A percentile compares a stretch with the other conserved stretches of the same genome.
phyloP scores from a whole-genome alignment of 805 yeast genomes.

The Metschnikowia hibisci region DNA sequence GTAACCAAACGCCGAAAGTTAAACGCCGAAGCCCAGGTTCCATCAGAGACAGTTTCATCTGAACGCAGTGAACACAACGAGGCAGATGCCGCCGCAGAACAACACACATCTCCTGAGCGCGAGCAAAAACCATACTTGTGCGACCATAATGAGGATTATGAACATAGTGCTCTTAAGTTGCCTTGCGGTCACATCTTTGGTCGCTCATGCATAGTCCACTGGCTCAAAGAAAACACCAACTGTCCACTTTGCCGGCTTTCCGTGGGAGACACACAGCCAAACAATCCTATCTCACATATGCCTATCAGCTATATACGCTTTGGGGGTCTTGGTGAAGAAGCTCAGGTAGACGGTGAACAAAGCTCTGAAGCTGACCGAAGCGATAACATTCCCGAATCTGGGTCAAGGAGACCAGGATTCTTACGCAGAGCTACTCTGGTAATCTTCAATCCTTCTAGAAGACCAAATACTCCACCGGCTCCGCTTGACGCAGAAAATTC shows the following conservation, averaged over 20 bases:
- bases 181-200: conserved; percentile 92
- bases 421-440: conserved; percentile 16
- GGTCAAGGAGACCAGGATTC: conserved; percentile 3
- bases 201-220: conserved; percentile 72
- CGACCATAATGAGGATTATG: conserved; percentile 14
- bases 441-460: conserved; percentile 7
- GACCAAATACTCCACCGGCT: conserved; percentile 11
- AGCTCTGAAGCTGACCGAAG: not conserved
- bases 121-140: conserved; percentile 13
- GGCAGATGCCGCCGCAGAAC: conserved; percentile 1
- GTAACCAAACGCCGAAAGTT: conserved; percentile 15
- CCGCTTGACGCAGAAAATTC: conserved; percentile 7
- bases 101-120: not conserved
- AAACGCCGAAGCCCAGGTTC: conserved; percentile 9
- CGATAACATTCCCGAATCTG: not conserved
- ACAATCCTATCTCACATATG: conserved; percentile 2
- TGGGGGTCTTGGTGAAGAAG: conserved; percentile 10
- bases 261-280: conserved; percentile 11
- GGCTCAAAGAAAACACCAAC: conserved; percentile 71
- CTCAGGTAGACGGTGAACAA: not conserved
- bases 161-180: conserved; percentile 66
- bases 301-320: conserved; percentile 15
- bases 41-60: conserved; percentile 12
- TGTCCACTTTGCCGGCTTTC: conserved; percentile 83
- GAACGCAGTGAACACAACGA: conserved; percentile 8